A percentile compares a stretch with the other conserved stretches of the same genome.
phyloP scores from a whole-genome alignment of 805 yeast genomes.

The Trichomonascus vanleenenianus region DNA sequence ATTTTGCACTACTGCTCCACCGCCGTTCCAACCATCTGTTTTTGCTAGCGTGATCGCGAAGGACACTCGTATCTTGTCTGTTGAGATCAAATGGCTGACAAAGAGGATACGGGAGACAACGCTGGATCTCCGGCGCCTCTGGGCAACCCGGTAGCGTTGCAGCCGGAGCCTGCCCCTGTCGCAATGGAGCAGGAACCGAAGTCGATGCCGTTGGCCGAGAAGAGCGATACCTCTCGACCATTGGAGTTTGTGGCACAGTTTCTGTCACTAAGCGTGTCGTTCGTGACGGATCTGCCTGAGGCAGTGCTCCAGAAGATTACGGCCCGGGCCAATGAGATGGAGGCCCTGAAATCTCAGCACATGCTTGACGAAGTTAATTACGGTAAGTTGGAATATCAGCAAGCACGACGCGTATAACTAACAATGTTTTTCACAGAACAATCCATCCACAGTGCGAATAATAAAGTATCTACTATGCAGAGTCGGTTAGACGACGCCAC shows the following conservation, averaged over 20 bases:
- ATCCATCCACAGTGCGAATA: constrained; percentile 8
- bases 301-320: constrained; percentile 13
- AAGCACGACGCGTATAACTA: background rate
- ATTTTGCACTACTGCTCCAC: too few species aligned
- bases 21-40: too few species aligned
- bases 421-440: constrained; percentile 10
- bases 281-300: constrained; percentile 12
- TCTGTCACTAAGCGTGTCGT: constrained; percentile 13
- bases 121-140: too few species aligned
- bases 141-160: too few species aligned
- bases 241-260: constrained; percentile 12
- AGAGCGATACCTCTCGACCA: constrained; percentile 1
- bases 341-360: constrained; percentile 20
- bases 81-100: too few species aligned
- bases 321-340: constrained; percentile 18
- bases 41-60: too few species aligned
- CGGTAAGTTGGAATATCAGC: constrained; percentile 12
- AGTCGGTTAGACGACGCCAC: constrained; percentile 4
- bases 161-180: too few species aligned
- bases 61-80: too few species aligned
- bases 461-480: constrained; percentile 7
- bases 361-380: constrained; percentile 18
- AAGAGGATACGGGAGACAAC: too few species aligned
- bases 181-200: too few species aligned
- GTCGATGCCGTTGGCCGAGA: constrained; percentile 1